Evolutionary conservation across 805 yeast species (phyloP).

Genomic region (Saturnispora hagleri): DNA sequence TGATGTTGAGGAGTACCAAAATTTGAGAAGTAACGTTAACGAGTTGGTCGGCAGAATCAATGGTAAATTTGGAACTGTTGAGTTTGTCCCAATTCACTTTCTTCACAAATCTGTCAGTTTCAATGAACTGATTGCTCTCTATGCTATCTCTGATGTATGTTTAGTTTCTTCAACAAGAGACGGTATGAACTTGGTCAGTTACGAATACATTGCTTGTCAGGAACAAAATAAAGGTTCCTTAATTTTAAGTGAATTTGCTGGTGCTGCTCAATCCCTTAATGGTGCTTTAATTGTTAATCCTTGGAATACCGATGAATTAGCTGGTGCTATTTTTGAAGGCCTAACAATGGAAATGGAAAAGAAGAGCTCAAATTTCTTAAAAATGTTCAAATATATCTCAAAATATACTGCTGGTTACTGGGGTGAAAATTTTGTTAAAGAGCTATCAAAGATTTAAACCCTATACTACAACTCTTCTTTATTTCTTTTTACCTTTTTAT

Average conservation of each 20-base stretch:
- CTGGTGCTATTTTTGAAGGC: conserved; percentile 78
- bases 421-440: conserved; percentile 95
- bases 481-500: not conserved
- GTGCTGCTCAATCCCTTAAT: conserved; percentile 97
- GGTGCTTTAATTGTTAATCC: conserved; percentile 94
- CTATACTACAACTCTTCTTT: not conserved
- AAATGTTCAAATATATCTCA: conserved; percentile 76
- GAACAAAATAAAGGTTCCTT: conserved; percentile 71
- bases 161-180: conserved; percentile 91
- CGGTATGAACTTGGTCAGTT: conserved; percentile 96
- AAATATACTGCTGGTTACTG: conserved; percentile 94
- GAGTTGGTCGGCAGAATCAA: conserved; percentile 95
- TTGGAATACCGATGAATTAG: conserved; percentile 94
- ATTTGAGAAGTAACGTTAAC: conserved; percentile 85
- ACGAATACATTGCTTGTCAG: conserved; percentile 96
- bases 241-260: conserved; percentile 90
- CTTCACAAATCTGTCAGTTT: conserved; percentile 88
- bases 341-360: conserved; percentile 80
- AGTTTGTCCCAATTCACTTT: conserved; percentile 95
- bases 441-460: conserved; percentile 33
- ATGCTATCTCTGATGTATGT: conserved; percentile 82
- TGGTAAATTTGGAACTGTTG: conserved; percentile 93
- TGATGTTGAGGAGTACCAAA: conserved; percentile 96
- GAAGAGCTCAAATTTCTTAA: conserved; percentile 66
- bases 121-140: conserved; percentile 83